Evolutionary conservation across 2,329 filamentous ascomycete genomes (phyloP).

Genomic region (Fusarium sp.): DNA sequence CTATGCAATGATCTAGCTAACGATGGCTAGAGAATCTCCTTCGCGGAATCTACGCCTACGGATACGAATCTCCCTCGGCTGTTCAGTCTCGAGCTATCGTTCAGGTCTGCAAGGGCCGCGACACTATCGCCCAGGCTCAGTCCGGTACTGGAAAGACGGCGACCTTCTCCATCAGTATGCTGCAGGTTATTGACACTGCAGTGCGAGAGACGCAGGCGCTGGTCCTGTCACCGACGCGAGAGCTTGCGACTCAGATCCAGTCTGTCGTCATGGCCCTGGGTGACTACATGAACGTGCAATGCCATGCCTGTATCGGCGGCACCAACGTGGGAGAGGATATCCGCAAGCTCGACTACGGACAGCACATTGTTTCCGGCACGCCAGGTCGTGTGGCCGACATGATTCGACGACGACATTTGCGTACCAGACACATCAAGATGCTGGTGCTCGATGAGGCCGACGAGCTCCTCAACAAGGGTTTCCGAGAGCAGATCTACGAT

Average conservation of each 20-base stretch:
- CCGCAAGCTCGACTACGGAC: conserved; percentile 94
- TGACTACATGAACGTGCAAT: conserved; percentile 99
- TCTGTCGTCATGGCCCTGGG: conserved; percentile 99
- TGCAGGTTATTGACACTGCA: conserved; percentile 94
- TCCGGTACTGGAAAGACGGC: conserved; percentile 97
- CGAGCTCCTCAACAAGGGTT: conserved; percentile 85
- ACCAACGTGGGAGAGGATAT: conserved; percentile 99
- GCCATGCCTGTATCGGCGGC: conserved; percentile 97
- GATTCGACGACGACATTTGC: conserved; percentile 66
- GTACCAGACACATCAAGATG: conserved; percentile 72
- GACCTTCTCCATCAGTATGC: conserved; percentile 94
- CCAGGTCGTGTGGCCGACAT: conserved; percentile 86
- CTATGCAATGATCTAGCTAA: conserved; percentile 21
- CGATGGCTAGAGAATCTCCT: conserved; percentile 79
- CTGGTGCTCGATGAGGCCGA: conserved; percentile 69
- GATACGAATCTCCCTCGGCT: conserved; percentile 96
- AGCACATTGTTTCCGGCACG: conserved; percentile 96
- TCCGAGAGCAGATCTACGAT: conserved; percentile 98
- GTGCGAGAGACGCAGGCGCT: conserved; percentile 94
- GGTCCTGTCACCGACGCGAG: conserved; percentile 93
- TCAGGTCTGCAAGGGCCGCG: conserved; percentile 97
- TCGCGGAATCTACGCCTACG: conserved; percentile 97
- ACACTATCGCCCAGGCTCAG: conserved; percentile 98
- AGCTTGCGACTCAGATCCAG: conserved; percentile 97
- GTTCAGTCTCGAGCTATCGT: conserved; percentile 98